A percentile compares a stretch with the other conserved stretches of the same genome.
Evolutionary conservation across 768 basidiomycete species (phyloP).

Genomic region (Imleria badia): DNA sequence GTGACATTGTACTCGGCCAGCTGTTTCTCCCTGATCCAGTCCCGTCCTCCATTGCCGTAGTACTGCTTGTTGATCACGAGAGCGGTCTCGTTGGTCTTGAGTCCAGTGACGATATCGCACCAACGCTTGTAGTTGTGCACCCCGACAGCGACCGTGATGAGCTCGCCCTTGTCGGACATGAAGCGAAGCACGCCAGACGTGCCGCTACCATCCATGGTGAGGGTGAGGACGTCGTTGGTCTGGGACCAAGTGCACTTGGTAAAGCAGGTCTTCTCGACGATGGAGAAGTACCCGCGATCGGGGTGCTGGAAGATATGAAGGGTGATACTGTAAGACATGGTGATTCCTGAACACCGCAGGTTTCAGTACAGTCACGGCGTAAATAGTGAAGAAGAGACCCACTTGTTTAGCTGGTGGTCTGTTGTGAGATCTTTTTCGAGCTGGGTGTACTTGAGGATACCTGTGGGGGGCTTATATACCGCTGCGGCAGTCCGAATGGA

Average conservation of each 20-base stretch:
- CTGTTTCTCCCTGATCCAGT: too few relatives aligned
- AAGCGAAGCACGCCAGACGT: constrained; percentile 41
- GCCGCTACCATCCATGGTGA: constrained; percentile 40
- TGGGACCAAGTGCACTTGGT: constrained; percentile 30
- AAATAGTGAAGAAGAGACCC: neutral
- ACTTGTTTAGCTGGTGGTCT: neutral
- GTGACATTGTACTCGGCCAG: too few relatives aligned
- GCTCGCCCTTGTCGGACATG: constrained; percentile 27
- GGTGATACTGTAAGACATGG: constrained; percentile 9
- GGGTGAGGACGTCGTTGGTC: constrained; percentile 17
- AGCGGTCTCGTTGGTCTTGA: neutral
- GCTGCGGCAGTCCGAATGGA: neutral
- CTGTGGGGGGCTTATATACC: neutral
- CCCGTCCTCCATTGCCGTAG: too few relatives aligned
- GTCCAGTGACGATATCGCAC: neutral
- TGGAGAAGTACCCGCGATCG: neutral
- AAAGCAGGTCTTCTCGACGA: constrained; percentile 7
- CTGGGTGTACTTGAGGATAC: neutral
- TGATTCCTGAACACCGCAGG: neutral
- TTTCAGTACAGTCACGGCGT: neutral
- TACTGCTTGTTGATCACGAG: neutral
- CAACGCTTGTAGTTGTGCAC: neutral
- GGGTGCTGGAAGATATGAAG: constrained; percentile 8
- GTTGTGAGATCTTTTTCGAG: neutral
- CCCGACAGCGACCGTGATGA: constrained; percentile 31